These are phyloP conservation scores for Xylaria longipes DNA, from an alignment of 495 filamentous ascomycete species.

Conservation along the genomic window DNA sequence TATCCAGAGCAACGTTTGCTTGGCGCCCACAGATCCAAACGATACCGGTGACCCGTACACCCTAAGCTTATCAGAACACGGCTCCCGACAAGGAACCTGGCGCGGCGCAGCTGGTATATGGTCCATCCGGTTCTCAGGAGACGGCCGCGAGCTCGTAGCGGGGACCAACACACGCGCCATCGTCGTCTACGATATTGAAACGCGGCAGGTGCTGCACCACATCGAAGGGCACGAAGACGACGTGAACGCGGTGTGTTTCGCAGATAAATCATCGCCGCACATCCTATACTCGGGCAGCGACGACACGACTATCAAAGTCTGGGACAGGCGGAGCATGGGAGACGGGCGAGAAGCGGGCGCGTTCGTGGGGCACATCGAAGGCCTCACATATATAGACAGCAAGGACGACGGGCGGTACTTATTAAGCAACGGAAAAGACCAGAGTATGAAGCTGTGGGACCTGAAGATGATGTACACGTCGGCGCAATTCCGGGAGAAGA, in stretches of 20 bases:
- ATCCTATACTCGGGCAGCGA: slow-evolving; percentile 97
- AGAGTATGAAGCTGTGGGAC: slow-evolving; percentile 98
- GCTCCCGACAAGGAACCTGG: slow-evolving; percentile 48
- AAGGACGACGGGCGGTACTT: slow-evolving; percentile 97
- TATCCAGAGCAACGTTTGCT: slow-evolving; percentile 78
- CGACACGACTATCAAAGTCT: slow-evolving; percentile 92
- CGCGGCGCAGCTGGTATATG: slow-evolving; percentile 69
- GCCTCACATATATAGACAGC: slow-evolving; percentile 92
- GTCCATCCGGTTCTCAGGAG: slow-evolving; percentile 91
- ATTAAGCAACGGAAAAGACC: slow-evolving; percentile 93
- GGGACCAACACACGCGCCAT: slow-evolving; percentile 81
- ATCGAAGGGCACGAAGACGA: slow-evolving; percentile 83
- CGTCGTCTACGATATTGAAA: slow-evolving; percentile 93
- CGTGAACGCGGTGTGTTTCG: slow-evolving; percentile 97
- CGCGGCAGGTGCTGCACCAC: slow-evolving; percentile 71
- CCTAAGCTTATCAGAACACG: slow-evolving; percentile 69
- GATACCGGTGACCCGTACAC: slow-evolving; percentile 76
- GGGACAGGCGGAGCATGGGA: slow-evolving; percentile 91
- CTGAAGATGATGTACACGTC: slow-evolving; percentile 80
- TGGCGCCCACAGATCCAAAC: slow-evolving; percentile 85
- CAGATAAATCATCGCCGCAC: slow-evolving; percentile 86
- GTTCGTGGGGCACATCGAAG: slow-evolving; percentile 93
- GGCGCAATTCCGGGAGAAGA: slow-evolving; percentile 61
- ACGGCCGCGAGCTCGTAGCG: slow-evolving; percentile 89
- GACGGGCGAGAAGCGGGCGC: slow-evolving; percentile 88